Percentiles rank a stretch among this genome's conserved stretches.
phyloP scores from a whole-genome alignment of 768 basidiomycete species.

The Lactarius hengduanensis region DNA sequence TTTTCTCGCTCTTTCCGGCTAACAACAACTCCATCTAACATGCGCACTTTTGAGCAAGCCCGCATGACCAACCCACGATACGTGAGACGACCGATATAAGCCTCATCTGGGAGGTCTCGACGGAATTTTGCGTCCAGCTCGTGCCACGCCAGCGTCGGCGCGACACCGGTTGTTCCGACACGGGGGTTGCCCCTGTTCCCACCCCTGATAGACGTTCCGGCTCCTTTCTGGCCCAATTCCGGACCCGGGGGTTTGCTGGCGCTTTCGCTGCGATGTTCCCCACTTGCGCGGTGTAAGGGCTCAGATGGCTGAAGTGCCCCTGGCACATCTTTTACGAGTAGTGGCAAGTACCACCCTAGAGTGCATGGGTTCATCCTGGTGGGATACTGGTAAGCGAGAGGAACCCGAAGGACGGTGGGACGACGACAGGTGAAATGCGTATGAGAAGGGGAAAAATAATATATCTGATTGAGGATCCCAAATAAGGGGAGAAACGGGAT shows the following conservation, averaged over 20 bases:
- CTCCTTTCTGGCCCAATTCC: conserved; percentile 32
- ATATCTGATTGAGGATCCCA: conserved; percentile 11
- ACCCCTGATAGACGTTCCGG: conserved; percentile 32
- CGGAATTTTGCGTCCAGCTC: conserved; percentile 85
- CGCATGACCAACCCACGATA: conserved; percentile 90
- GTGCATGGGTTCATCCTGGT: conserved; percentile 94
- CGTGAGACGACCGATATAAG: conserved; percentile 81
- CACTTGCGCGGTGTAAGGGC: conserved; percentile 21
- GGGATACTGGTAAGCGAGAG: conserved; percentile 18
- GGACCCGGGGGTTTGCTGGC: conserved; percentile 32
- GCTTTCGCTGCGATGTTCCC: conserved; percentile 27
- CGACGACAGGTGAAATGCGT: neutral
- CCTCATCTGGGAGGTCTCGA: conserved; percentile 83
- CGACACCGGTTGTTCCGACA: conserved; percentile 24
- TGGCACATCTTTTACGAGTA: conserved; percentile 68
- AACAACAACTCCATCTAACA: conserved; percentile 86
- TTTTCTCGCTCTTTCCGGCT: conserved; percentile 83
- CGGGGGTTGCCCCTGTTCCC: conserved; percentile 32
- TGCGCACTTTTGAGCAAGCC: conserved; percentile 58
- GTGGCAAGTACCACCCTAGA: conserved; percentile 91
- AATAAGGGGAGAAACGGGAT: conserved; percentile 9
- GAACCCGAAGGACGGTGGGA: neutral
- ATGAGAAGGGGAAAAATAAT: conserved; percentile 1
- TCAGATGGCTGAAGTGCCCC: conserved; percentile 67
- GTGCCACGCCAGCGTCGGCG: conserved; percentile 49